Conservation (phyloP, 179 eudicot genomes). For the Beta lomatogona region DNA sequence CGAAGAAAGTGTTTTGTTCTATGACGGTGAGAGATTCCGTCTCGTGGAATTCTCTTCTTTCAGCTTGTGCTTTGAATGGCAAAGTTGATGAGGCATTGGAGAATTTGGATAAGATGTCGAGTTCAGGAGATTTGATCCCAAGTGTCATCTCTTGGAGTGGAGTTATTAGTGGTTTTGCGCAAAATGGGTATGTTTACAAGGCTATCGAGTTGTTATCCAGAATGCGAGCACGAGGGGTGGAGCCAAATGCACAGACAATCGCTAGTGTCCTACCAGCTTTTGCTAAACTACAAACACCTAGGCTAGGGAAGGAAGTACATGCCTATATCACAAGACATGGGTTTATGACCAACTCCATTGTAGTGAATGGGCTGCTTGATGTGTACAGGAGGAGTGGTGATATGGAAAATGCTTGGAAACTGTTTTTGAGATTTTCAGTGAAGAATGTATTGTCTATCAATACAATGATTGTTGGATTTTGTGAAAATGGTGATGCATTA, state of each 20-base stretch:
- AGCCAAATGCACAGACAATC: conserved; percentile 57
- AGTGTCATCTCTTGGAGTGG: conserved; percentile 61
- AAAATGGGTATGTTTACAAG: conserved; percentile 49
- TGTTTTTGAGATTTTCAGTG: conserved; percentile 41
- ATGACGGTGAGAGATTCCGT: conserved; percentile 48
- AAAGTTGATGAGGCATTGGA: conserved; percentile 47
- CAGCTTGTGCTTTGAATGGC: conserved; percentile 55
- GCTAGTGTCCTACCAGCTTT: conserved; percentile 63
- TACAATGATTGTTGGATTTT: conserved; percentile 62
- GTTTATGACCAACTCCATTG: conserved; percentile 44
- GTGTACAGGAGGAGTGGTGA: conserved; percentile 58
- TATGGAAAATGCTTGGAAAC: conserved; percentile 41
- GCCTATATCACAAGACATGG: conserved; percentile 53
- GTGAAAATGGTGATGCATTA: conserved; percentile 47
- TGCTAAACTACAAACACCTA: conserved; percentile 40
- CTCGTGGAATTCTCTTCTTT: conserved; percentile 60
- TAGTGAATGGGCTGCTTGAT: conserved; percentile 65
- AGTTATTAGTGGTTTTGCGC: conserved; percentile 57
- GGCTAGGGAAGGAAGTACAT: conserved; percentile 58
- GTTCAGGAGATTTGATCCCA: conserved; percentile 37
- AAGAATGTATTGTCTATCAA: conserved; percentile 51
- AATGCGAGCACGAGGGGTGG: conserved; percentile 44
- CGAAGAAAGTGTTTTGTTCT: conserved; percentile 36
- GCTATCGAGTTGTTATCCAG: conserved; percentile 49
- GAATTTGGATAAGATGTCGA: conserved; percentile 48